Evolutionary conservation across 2,329 filamentous ascomycete species (phyloP).

Genomic region (Cladophialophora carrionii): DNA sequence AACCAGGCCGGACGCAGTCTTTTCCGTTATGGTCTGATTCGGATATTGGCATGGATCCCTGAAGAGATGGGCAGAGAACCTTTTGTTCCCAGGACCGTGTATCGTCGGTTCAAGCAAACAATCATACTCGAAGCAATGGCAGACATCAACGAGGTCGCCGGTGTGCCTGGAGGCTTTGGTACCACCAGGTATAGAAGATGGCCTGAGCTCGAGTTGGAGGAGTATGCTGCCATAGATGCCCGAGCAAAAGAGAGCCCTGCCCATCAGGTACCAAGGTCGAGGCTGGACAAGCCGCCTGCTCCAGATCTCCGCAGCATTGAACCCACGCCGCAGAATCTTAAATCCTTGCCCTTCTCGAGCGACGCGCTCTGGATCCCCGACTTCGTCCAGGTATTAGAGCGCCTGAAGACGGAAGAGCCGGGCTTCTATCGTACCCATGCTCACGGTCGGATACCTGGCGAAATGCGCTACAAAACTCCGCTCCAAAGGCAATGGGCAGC

Average conservation of each 20-base stretch:
- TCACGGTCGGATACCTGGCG: not conserved
- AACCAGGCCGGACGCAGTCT: conserved; percentile 61
- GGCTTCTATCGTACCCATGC: conserved; percentile 20
- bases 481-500: conserved; percentile 25
- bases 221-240: conserved; percentile 19
- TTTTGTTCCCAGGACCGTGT: conserved; percentile 64
- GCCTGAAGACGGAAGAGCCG: conserved; percentile 19
- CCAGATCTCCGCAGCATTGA: conserved; percentile 24
- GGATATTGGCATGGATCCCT: conserved; percentile 74
- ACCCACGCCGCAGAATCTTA: conserved; percentile 19
- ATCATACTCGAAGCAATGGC: conserved; percentile 32
- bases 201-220: conserved; percentile 27
- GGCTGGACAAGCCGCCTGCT: conserved; percentile 15
- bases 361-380: conserved; percentile 26
- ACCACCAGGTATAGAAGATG: conserved; percentile 21
- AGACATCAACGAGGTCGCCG: conserved; percentile 32
- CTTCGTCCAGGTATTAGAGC: conserved; percentile 24
- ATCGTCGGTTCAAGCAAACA: conserved; percentile 49
- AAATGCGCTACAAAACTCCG: conserved; percentile 10
- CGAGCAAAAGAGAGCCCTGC: conserved; percentile 8
- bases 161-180: conserved; percentile 11
- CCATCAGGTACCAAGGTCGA: not conserved
- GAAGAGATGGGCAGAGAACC: conserved; percentile 59
- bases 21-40: conserved; percentile 75
- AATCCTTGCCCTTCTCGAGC: conserved; percentile 16